Evolutionary conservation across 2,329 filamentous ascomycete species (phyloP).

Genomic region (Fusarium guadeloupense): DNA sequence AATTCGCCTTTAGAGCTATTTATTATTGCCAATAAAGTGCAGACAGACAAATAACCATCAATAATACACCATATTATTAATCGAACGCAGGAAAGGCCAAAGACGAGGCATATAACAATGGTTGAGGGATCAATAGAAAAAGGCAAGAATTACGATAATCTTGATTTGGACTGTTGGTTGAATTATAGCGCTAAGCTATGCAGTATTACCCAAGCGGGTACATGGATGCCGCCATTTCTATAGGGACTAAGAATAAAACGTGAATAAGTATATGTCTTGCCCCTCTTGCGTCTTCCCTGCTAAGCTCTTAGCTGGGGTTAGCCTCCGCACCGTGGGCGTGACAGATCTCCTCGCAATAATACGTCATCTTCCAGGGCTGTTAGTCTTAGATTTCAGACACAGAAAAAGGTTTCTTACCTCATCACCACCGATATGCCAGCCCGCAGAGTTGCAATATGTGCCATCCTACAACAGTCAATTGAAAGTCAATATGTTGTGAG

Average conservation of each 20-base stretch:
- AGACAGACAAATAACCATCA: neutral
- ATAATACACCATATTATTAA: neutral
- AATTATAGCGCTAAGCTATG: neutral
- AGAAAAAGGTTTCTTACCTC: no score
- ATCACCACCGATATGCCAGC: no score
- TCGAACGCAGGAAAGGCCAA: neutral
- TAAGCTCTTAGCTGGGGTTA: no score
- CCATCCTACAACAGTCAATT: no score
- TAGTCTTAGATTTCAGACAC: no score
- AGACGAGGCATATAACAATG: neutral
- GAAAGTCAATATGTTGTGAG: no score
- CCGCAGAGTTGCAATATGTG: no score
- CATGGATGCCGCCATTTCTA: conserved; percentile 3
- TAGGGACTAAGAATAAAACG: neutral
- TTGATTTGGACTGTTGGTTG: neutral
- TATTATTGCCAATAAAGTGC: neutral
- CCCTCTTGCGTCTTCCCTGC: no score
- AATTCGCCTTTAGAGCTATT: neutral
- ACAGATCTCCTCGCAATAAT: no score
- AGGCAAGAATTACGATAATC: neutral
- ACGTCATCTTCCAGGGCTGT: no score
- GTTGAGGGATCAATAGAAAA: neutral
- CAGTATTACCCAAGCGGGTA: neutral
- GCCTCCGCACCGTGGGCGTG: no score
- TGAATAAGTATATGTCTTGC: no score